These are phyloP conservation scores for Syncephalis fuscata DNA, from an alignment of 371 early-diverging fungal species.

Conservation along the genomic window DNA sequence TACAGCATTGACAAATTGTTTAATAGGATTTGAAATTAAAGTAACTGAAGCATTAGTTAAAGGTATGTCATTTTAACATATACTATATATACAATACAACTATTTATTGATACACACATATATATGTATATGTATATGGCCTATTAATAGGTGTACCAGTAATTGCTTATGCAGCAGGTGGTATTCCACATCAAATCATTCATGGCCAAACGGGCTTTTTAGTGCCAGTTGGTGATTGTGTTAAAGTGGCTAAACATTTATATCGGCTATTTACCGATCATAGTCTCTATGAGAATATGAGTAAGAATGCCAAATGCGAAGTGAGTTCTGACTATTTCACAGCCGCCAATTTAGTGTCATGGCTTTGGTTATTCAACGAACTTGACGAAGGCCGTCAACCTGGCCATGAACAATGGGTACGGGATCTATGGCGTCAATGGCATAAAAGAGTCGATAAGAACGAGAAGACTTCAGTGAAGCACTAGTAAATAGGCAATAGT, in stretches of 20 bases:
- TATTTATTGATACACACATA: no score
- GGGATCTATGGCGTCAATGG: neutral
- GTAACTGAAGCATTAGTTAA: slow-evolving; percentile 75
- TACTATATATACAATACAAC: no score
- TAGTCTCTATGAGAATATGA: slow-evolving; percentile 21
- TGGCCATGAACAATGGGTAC: neutral
- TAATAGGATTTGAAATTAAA: slow-evolving; percentile 69
- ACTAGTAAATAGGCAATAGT: no score
- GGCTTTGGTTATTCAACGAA: slow-evolving; percentile 41
- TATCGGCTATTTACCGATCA: slow-evolving; percentile 27
- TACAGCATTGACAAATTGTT: no score
- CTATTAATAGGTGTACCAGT: slow-evolving; percentile 27
- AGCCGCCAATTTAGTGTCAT: slow-evolving; percentile 40
- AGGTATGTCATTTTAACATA: slow-evolving; percentile 9
- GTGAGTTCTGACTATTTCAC: slow-evolving; percentile 54
- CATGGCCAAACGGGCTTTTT: slow-evolving; percentile 46
- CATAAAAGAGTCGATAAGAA: neutral
- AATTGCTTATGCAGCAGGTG: slow-evolving; percentile 33
- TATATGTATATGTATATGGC: no score
- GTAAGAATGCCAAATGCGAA: slow-evolving; percentile 18
- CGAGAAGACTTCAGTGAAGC: no score
- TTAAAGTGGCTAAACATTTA: slow-evolving; percentile 35
- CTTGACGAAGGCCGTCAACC: slow-evolving; percentile 9
- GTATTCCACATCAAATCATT: slow-evolving; percentile 69
- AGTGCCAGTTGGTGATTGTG: slow-evolving; percentile 37